A percentile compares a stretch with the other conserved stretches of the same genome.
These are phyloP conservation scores for Neofusicoccum ribis DNA, from an alignment of 2,329 filamentous ascomycete genomes.

Conservation along the genomic window DNA sequence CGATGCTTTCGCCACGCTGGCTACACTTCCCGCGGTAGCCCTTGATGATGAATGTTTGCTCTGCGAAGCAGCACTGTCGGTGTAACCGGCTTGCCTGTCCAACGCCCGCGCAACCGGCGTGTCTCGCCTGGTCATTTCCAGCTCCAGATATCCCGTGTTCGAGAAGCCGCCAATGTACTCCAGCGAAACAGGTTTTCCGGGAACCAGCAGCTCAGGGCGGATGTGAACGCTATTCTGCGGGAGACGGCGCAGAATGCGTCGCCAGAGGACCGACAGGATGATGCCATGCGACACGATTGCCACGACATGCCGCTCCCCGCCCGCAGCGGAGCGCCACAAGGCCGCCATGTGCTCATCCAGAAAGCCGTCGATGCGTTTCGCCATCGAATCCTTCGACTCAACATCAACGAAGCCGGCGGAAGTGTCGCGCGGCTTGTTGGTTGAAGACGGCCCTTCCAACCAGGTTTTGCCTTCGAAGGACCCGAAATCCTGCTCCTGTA, in stretches of 20 bases:
- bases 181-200: constrained; percentile 41
- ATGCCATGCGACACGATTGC: constrained; percentile 82
- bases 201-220: constrained; percentile 43
- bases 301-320: constrained; percentile 44
- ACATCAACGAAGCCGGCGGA: constrained; percentile 53
- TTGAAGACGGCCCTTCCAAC: constrained; percentile 41
- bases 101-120: not conserved
- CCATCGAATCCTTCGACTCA: constrained; percentile 71
- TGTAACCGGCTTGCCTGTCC: not conserved
- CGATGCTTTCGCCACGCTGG: not conserved
- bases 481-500: constrained; percentile 76
- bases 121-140: constrained; percentile 34
- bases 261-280: constrained; percentile 70
- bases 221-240: constrained; percentile 47
- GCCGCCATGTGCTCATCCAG: constrained; percentile 60
- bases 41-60: not conserved
- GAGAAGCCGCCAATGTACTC: constrained; percentile 62
- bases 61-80: not conserved
- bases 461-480: constrained; percentile 67
- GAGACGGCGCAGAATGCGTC: constrained; percentile 60
- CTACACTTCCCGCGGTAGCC: not conserved
- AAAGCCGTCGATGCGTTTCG: constrained; percentile 63
- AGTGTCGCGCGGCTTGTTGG: constrained; percentile 30
- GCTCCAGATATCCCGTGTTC: constrained; percentile 64
- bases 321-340: constrained; percentile 9